Conservation (phyloP, 371 early-diverging fungal species). For the Mucor indicus region DNA sequence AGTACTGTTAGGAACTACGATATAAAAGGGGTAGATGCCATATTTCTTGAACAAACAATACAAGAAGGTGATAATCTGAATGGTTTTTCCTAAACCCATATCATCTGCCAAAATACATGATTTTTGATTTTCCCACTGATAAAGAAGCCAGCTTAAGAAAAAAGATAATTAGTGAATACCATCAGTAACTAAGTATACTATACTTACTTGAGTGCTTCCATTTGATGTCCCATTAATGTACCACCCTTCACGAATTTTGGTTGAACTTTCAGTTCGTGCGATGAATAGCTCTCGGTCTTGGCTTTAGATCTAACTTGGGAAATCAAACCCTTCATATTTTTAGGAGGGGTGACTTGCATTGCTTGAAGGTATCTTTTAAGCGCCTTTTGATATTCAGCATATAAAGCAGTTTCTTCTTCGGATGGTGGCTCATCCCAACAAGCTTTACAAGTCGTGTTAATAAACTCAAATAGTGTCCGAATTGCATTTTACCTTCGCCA, state of each 20-base stretch:
- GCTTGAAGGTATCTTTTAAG: slow-evolving; percentile 28
- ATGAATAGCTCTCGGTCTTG: slow-evolving; percentile 23
- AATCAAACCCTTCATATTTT: slow-evolving; percentile 33
- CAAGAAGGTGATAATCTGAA: slow-evolving; percentile 83
- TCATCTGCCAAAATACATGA: slow-evolving; percentile 91
- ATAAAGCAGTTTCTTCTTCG: slow-evolving; percentile 24
- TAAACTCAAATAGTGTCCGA: too few relatives aligned
- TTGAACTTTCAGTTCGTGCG: slow-evolving; percentile 55
- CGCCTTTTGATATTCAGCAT: slow-evolving; percentile 38
- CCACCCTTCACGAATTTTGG: slow-evolving; percentile 65
- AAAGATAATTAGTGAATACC: slow-evolving; percentile 15
- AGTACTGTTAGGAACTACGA: slow-evolving; percentile 82
- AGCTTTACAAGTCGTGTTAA: slow-evolving; percentile 6
- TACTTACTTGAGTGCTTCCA: slow-evolving; percentile 80
- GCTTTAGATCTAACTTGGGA: slow-evolving; percentile 27
- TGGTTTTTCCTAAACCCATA: slow-evolving; percentile 93
- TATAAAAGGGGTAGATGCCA: slow-evolving; percentile 70
- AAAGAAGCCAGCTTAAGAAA: slow-evolving; percentile 64
- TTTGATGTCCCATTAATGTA: slow-evolving; percentile 75
- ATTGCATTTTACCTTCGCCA: slow-evolving; percentile 37
- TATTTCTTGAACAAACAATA: slow-evolving; percentile 47
- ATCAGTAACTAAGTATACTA: too few relatives aligned
- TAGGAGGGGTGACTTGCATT: slow-evolving; percentile 33
- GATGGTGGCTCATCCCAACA: slow-evolving; percentile 36
- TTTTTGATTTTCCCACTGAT: slow-evolving; percentile 61